These are phyloP conservation scores for Phycomyces nitens DNA, from an alignment of 192 early-diverging fungal species.

Conservation along the genomic window DNA sequence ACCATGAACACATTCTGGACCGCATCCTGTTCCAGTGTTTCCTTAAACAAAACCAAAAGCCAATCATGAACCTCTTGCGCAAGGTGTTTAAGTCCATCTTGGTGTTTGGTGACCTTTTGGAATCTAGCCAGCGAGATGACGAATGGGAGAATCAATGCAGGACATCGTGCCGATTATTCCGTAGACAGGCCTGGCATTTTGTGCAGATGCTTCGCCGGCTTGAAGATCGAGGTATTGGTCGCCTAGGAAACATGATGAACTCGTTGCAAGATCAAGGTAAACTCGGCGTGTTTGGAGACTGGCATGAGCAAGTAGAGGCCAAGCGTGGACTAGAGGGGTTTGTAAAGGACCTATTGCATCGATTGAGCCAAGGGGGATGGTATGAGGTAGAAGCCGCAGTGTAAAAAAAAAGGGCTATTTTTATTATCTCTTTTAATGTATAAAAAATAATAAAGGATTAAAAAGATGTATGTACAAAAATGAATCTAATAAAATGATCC, in stretches of 20 bases:
- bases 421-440: background rate
- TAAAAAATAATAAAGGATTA: background rate
- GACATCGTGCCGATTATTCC: constrained; percentile 32
- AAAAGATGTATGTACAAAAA: background rate
- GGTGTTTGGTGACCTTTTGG: constrained; percentile 4
- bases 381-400: constrained; percentile 10
- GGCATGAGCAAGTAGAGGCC: constrained; percentile 24
- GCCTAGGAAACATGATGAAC: constrained; percentile 13
- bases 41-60: constrained; percentile 41
- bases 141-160: constrained; percentile 18
- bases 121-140: constrained; percentile 7
- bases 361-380: constrained; percentile 35
- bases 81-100: constrained; percentile 35
- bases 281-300: constrained; percentile 4
- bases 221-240: constrained; percentile 36
- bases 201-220: constrained; percentile 36
- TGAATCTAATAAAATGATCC: background rate
- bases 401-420: background rate
- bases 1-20: constrained; percentile 47
- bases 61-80: constrained; percentile 37
- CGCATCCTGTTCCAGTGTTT: constrained; percentile 44
- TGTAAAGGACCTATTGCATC: constrained; percentile 36
- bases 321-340: constrained; percentile 26
- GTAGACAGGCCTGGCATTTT: constrained; percentile 30
- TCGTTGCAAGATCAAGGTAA: constrained; percentile 1